These are phyloP conservation scores for Heterobasidion parviporum DNA, from an alignment of 1,284 basidiomycete species.

Conservation along the genomic window DNA sequence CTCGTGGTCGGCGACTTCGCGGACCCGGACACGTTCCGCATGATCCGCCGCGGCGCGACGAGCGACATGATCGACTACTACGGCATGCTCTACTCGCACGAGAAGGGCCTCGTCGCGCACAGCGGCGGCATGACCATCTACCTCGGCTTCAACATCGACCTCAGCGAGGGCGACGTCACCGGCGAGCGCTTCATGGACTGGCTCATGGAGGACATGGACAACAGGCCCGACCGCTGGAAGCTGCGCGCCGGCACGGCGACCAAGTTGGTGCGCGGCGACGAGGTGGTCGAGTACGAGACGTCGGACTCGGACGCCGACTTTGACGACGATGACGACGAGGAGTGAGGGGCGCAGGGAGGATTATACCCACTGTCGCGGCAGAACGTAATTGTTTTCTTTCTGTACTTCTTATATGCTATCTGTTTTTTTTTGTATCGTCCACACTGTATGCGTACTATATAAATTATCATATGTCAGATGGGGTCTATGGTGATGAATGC, in stretches of 20 bases:
- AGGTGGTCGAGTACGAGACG: conserved; percentile 35
- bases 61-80: conserved; percentile 48
- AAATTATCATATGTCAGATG: not conserved
- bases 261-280: conserved; percentile 35
- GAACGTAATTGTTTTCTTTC: not conserved
- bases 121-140: conserved; percentile 37
- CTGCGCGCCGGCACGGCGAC: conserved; percentile 32
- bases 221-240: conserved; percentile 43
- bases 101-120: conserved; percentile 35
- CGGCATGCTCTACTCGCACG: conserved; percentile 45
- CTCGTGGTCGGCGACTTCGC: not conserved
- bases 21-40: not conserved
- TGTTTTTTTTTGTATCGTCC: too few relatives aligned
- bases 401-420: not conserved
- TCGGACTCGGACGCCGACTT: conserved; percentile 41
- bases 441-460: too few relatives aligned
- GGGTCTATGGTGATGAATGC: not conserved
- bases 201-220: conserved; percentile 38
- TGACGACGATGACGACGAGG: conserved; percentile 5
- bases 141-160: conserved; percentile 58
- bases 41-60: conserved; percentile 56
- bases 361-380: not conserved
- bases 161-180: conserved; percentile 37
- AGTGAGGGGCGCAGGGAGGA: too few relatives aligned
- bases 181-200: conserved; percentile 46